phyloP scores from a whole-genome alignment of 1,139 yeast genomes.

The Pichia sp. region DNA sequence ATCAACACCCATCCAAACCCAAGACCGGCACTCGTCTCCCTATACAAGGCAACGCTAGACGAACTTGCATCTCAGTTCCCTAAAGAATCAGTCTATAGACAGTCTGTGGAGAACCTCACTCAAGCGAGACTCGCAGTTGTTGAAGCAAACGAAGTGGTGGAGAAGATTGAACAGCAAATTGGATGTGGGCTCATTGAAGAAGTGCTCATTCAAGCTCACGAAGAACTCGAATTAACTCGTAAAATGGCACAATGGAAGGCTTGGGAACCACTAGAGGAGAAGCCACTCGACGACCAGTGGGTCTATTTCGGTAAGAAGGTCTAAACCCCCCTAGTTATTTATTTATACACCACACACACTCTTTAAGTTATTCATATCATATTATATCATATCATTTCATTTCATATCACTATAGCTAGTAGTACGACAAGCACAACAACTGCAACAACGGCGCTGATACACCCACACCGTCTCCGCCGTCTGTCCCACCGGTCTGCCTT shows the following conservation, averaged over 20 bases:
- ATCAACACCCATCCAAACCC: slow-evolving; percentile 78
- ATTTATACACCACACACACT: slow-evolving; percentile 26
- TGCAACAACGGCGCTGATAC: slow-evolving; percentile 59
- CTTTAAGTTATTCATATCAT: not conserved
- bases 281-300: slow-evolving; percentile 71
- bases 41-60: slow-evolving; percentile 63
- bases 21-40: slow-evolving; percentile 65
- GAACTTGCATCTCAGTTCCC: slow-evolving; percentile 59
- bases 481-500: slow-evolving; percentile 77
- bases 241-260: slow-evolving; percentile 60
- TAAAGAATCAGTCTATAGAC: slow-evolving; percentile 63
- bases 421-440: slow-evolving; percentile 30
- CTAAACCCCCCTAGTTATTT: slow-evolving; percentile 21
- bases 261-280: slow-evolving; percentile 63
- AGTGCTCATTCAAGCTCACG: slow-evolving; percentile 74
- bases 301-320: slow-evolving; percentile 58
- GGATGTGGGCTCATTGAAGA: slow-evolving; percentile 87
- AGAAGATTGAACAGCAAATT: slow-evolving; percentile 63
- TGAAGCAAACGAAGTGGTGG: slow-evolving; percentile 54
- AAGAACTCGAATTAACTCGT: slow-evolving; percentile 64
- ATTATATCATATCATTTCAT: not conserved
- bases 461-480: slow-evolving; percentile 62
- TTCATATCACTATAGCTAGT: not conserved
- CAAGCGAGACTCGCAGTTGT: slow-evolving; percentile 63
- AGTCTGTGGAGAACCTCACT: slow-evolving; percentile 69